Base-by-base conservation (phyloP, 371 early-diverging fungal genomes). In the Lichtheimia ramosa region DNA sequence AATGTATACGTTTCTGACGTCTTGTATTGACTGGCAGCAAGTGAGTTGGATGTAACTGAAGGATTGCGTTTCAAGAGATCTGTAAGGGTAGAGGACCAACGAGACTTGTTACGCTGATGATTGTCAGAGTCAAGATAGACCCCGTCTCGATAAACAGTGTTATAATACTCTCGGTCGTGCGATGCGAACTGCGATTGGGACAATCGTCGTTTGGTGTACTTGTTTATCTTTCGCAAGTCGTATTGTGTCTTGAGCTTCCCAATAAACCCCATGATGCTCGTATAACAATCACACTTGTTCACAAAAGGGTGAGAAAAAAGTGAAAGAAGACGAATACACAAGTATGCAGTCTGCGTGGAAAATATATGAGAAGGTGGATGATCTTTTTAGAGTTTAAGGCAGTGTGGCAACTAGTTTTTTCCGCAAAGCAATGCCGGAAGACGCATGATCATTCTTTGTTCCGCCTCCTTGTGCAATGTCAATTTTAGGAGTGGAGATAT, bases 171-270 rank as follows among this genome's bases (percentile, higher is more conserved):
- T n/a, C 74, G 65, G 48, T 75, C 72, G 41, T 70, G 74, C 1
- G 66, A 71, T 41, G 71, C 69, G 52, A 79, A 79, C 27, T 71
- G 70, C 3, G 76, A 70, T 54, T 79, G 74, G 3, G 69, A 68
- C 14, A 63, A 48, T 50, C 79, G 60, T 63, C 79, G 68, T 51
- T 62, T 68, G 3, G 79, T 79, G 48, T 75, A 79, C 62, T 74
- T 71, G 52, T 73, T 69, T 5, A 74, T 61, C 66, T 74, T 71
- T 15, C 66, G 62, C 27, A 75, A 59, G 24, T 71, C 74, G 43
- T 68, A 66, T 24, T 67, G 67, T 20, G 58, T 55, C 46, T 63
- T 64, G 5, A 79, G 48, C 56, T 69, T 73, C 3, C 71, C 74
- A 34, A 79, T 58, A 21, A 75, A 58, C 8, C 74, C 74, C 78